phyloP scores from a whole-genome alignment of 208 protist species.

The Trypanosoma brucei region DNA sequence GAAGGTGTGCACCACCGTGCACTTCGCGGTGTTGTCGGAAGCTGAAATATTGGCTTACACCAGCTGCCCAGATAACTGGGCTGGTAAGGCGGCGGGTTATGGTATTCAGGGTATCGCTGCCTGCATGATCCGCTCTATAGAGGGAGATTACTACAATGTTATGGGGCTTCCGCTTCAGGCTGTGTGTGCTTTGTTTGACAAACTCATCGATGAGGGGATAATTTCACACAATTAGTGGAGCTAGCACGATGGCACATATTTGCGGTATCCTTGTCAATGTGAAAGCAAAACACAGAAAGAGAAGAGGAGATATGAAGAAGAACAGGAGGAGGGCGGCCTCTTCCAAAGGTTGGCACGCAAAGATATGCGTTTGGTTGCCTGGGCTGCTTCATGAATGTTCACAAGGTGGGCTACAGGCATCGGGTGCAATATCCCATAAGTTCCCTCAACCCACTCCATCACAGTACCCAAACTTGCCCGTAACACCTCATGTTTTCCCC shows the following conservation, averaged over 20 bases:
- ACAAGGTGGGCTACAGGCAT: too few species aligned
- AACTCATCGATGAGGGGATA: conserved; percentile 20
- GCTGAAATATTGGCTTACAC: conserved; percentile 31
- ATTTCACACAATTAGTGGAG: neutral
- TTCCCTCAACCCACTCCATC: too few species aligned
- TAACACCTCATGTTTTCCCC: too few species aligned
- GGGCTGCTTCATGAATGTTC: too few species aligned
- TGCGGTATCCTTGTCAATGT: too few species aligned
- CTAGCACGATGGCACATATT: neutral
- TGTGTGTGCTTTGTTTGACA: conserved; percentile 20
- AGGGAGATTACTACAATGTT: conserved; percentile 47
- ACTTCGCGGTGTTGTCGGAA: conserved; percentile 24
- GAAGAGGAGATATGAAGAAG: too few species aligned
- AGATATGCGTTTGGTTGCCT: too few species aligned
- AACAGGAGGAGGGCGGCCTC: too few species aligned
- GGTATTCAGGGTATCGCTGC: conserved; percentile 37
- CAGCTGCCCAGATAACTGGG: conserved; percentile 16
- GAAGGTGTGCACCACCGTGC: conserved; percentile 23
- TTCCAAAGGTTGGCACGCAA: too few species aligned
- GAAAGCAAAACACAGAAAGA: too few species aligned
- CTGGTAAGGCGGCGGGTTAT: conserved; percentile 40
- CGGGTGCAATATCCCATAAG: too few species aligned
- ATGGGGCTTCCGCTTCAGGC: conserved; percentile 35
- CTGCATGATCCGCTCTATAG: conserved; percentile 29
- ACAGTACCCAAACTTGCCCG: too few species aligned